A percentile compares a stretch with the other conserved stretches of the same genome.
These are phyloP conservation scores for Sanghuangporus baumii DNA, from an alignment of 1,284 basidiomycete species.

Conservation along the genomic window DNA sequence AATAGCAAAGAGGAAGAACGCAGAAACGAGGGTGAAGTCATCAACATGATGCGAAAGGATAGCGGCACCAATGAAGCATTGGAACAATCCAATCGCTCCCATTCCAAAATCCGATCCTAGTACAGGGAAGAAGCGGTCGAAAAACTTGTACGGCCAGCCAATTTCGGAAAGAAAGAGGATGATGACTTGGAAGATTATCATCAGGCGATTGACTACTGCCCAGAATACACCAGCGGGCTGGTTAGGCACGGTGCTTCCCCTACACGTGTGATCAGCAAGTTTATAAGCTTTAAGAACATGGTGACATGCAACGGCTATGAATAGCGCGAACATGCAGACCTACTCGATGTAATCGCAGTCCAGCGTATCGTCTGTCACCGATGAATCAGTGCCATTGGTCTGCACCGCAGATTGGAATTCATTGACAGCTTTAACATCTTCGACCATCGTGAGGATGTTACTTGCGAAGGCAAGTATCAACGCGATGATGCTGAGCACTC, in stretches of 20 bases:
- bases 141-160: constrained; percentile 68
- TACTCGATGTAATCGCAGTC: constrained; percentile 75
- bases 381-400: constrained; percentile 30
- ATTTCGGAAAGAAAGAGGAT: constrained; percentile 74
- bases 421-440: constrained; percentile 76
- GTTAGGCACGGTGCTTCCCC: constrained; percentile 75
- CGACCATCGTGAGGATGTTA: constrained; percentile 74
- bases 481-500: constrained; percentile 73
- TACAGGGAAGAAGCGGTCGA: constrained; percentile 79
- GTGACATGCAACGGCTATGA: neutral
- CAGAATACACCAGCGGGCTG: constrained; percentile 84
- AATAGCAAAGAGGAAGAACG: constrained; percentile 81
- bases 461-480: constrained; percentile 76
- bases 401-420: constrained; percentile 43
- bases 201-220: constrained; percentile 75
- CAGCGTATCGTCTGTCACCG: constrained; percentile 31
- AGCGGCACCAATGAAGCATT: constrained; percentile 74
- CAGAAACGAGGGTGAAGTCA: constrained; percentile 75
- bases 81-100: constrained; percentile 77
- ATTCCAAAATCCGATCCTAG: constrained; percentile 79
- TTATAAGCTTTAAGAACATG: neutral
- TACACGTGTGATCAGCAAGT: constrained; percentile 24
- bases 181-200: constrained; percentile 74
- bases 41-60: constrained; percentile 79
- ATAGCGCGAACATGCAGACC: constrained; percentile 24